Percentiles rank a stretch among this genome's conserved stretches.
These are phyloP conservation scores for Candida coleopterorum DNA, from an alignment of 805 yeast genomes.

Conservation along the genomic window DNA sequence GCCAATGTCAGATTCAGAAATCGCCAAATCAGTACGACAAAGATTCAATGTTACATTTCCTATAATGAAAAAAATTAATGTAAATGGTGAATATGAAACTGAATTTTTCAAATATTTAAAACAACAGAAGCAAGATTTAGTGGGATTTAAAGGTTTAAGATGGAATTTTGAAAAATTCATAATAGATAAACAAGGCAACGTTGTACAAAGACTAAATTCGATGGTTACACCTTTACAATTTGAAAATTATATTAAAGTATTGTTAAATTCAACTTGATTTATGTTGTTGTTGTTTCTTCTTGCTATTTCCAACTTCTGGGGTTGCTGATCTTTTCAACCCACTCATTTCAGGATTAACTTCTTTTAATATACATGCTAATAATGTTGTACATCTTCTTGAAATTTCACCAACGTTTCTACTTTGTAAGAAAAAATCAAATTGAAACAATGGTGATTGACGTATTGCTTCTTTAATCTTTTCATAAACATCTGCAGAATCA, in stretches of 20 bases:
- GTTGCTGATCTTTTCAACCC: slow-evolving; percentile 12
- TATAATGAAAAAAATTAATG: slow-evolving; percentile 30
- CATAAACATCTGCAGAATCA: slow-evolving; percentile 75
- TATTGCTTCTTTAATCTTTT: slow-evolving; percentile 69
- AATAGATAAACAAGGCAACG: slow-evolving; percentile 52
- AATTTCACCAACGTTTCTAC: slow-evolving; percentile 72
- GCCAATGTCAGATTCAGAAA: slow-evolving; percentile 50
- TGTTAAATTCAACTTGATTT: too few relatives aligned
- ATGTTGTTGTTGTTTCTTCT: slow-evolving; percentile 10
- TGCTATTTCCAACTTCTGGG: slow-evolving; percentile 10
- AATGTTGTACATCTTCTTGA: slow-evolving; percentile 79
- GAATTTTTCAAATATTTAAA: slow-evolving; percentile 30
- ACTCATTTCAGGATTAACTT: slow-evolving; percentile 28
- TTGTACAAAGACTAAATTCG: slow-evolving; percentile 59
- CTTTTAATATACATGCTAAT: slow-evolving; percentile 69
- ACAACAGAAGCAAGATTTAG: slow-evolving; percentile 17
- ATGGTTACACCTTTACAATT: slow-evolving; percentile 62
- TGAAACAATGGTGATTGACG: slow-evolving; percentile 72
- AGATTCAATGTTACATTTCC: slow-evolving; percentile 34
- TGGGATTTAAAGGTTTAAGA: slow-evolving; percentile 46
- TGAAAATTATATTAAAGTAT: slow-evolving; percentile 25
- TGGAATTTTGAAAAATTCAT: slow-evolving; percentile 83
- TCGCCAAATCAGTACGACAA: slow-evolving; percentile 16
- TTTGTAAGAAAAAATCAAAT: slow-evolving; percentile 82
- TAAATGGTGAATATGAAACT: slow-evolving; percentile 31